Evolutionary conservation across 495 filamentous ascomycete species (phyloP), one percentile per base, ranked within the genome.

Genomic region (Bombardia bombarda): DNA sequence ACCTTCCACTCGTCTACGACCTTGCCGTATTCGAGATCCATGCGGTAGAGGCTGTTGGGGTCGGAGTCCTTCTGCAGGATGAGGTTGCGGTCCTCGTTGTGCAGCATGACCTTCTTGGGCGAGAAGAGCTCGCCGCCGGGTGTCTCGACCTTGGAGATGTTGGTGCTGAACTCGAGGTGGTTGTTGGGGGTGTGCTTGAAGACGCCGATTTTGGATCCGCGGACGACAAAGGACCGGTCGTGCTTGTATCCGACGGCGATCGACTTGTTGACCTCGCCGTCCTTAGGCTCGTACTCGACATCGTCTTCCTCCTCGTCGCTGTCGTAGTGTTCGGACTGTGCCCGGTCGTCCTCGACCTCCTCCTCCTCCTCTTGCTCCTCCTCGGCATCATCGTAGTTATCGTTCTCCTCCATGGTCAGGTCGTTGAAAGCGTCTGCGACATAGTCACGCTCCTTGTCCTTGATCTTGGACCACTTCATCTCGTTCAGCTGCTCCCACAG

Each of bases 1-100:
- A 98, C 77, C 52, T 94, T 96, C 92, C 92, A 98, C 63, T 98
- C 93, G 57, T 98, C 93, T 2, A 97, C 87, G n/a, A 98, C 86
- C 69, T 95, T 97, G 42, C 92, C 92, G 55, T 92, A 93, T 55
- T 97, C 93, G 46, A 98, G 69, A 69, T 98, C 92, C 92, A 98
- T 96, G 20, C 86, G 86, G 56, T 88, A 98, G n/a, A 98, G 70
- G 21, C 82, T 87, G 65, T 98, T 89, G 4, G 93, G 88, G 46
- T 96, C 79, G 25, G 79, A 69, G 22, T 71, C 72, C 51, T 90
- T 87, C 57, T 98, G 93, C 32, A 98, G 66, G 53, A 98, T 89
- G 79, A 98, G 80, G 56, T 92, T 87, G 3, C 79, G 74, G 65
- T 98, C 92, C 60, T 93, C 89, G 1, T 83, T 83, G 54, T 97